Conservation (phyloP, 2,329 filamentous ascomycete genomes). For the Phyllosticta capitalensis region DNA sequence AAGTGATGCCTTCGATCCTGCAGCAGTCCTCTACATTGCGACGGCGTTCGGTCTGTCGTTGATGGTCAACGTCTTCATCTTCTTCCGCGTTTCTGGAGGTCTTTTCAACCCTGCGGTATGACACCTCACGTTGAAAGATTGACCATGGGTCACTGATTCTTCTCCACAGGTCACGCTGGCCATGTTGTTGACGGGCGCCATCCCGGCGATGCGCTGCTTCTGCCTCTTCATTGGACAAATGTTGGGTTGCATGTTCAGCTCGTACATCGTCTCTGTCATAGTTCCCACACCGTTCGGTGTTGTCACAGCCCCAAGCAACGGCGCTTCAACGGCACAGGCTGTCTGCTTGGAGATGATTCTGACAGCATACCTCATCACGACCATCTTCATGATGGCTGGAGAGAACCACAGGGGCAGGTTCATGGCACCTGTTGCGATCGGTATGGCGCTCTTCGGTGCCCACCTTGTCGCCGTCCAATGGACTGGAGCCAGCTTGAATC, state of each 20-base stretch:
- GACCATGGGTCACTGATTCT: background rate
- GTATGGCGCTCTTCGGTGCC: conserved; percentile 37
- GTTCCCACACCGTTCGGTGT: conserved; percentile 39
- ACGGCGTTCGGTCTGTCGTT: conserved; percentile 39
- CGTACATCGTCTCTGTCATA: conserved; percentile 35
- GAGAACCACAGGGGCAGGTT: conserved; percentile 33
- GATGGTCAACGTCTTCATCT: conserved; percentile 46
- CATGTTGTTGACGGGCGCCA: conserved; percentile 37
- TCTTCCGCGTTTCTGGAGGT: conserved; percentile 43
- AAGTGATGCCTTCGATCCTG: conserved; percentile 1
- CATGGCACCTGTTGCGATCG: conserved; percentile 33
- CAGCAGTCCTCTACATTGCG: conserved; percentile 33
- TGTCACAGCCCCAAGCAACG: conserved; percentile 32
- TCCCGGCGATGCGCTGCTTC: conserved; percentile 33
- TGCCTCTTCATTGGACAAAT: conserved; percentile 38
- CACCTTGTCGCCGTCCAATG: conserved; percentile 29
- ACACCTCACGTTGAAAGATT: background rate
- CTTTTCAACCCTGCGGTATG: conserved; percentile 38
- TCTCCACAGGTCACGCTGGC: conserved; percentile 34
- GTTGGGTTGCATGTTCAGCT: conserved; percentile 36
- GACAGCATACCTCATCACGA: conserved; percentile 40
- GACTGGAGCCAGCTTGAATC: conserved; percentile 41
- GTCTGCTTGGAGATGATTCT: conserved; percentile 43
- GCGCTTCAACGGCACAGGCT: conserved; percentile 34
- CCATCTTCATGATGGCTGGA: conserved; percentile 38